These are phyloP conservation scores for Malus domestica DNA, from an alignment of 306 rosid species.

Conservation along the genomic window ASM211411v1 NC_041805.1:16333001-16333500, in stretches of 20 bases:
- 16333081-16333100: background rate
- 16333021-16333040: background rate
- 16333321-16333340: background rate
- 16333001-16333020: background rate
- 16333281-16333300: slow-evolving; percentile 9
- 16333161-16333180: background rate
- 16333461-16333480: background rate
- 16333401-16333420: background rate
- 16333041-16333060: background rate
- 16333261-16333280: background rate
- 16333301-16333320: slow-evolving; percentile 40
- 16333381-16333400: background rate
- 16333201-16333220: background rate
- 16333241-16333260: slow-evolving; percentile 31
- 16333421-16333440: background rate
- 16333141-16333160: slow-evolving; percentile 13
- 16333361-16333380: slow-evolving; percentile 1
- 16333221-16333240: background rate
- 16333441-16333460: background rate
- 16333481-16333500: background rate
- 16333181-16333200: background rate
- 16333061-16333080: background rate
- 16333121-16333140: background rate
- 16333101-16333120: slow-evolving; percentile 5
- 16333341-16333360: slow-evolving; percentile 14